Evolutionary conservation across 805 yeast species (phyloP).

Genomic region (Komagataella pastoris): DNA sequence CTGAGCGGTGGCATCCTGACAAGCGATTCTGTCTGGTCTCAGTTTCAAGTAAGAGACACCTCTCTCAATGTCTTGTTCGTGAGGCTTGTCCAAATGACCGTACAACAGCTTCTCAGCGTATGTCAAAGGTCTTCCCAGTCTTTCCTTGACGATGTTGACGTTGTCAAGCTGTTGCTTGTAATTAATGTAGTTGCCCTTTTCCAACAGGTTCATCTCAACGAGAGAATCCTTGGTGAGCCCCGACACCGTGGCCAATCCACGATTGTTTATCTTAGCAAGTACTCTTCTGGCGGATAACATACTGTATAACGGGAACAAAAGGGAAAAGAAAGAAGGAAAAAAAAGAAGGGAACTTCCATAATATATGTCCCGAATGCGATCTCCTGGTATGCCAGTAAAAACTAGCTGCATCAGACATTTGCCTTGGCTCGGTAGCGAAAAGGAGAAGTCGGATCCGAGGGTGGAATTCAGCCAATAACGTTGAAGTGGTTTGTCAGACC

Average conservation of each 20-base stretch:
- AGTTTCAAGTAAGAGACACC: slow-evolving; percentile 86
- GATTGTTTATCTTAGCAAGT: slow-evolving; percentile 8
- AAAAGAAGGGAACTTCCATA: not conserved
- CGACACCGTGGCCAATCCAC: slow-evolving; percentile 40
- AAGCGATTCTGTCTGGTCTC: slow-evolving; percentile 95
- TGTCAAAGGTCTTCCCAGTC: slow-evolving; percentile 73
- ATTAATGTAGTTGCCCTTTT: slow-evolving; percentile 74
- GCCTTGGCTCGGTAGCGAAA: not conserved
- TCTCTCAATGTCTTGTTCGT: slow-evolving; percentile 58
- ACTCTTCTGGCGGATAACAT: slow-evolving; percentile 5
- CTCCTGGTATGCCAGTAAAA: not conserved
- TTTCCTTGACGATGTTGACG: slow-evolving; percentile 63
- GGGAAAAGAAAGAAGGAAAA: not conserved
- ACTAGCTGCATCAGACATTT: not conserved
- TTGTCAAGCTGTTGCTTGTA: slow-evolving; percentile 87
- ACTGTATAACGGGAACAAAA: not conserved
- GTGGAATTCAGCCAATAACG: not conserved
- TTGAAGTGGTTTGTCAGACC: not conserved
- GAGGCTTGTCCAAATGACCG: slow-evolving; percentile 84
- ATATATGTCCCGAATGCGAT: not conserved
- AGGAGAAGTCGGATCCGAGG: not conserved
- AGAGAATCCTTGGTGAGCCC: slow-evolving; percentile 38
- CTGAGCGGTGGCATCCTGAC: slow-evolving; percentile 99
- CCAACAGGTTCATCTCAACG: slow-evolving; percentile 44
- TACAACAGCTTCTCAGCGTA: slow-evolving; percentile 90